A percentile compares a stretch with the other conserved stretches of the same genome.
phyloP scores from a whole-genome alignment of 495 filamentous ascomycete genomes.

The Paragyromitra xinjiangensis region DNA sequence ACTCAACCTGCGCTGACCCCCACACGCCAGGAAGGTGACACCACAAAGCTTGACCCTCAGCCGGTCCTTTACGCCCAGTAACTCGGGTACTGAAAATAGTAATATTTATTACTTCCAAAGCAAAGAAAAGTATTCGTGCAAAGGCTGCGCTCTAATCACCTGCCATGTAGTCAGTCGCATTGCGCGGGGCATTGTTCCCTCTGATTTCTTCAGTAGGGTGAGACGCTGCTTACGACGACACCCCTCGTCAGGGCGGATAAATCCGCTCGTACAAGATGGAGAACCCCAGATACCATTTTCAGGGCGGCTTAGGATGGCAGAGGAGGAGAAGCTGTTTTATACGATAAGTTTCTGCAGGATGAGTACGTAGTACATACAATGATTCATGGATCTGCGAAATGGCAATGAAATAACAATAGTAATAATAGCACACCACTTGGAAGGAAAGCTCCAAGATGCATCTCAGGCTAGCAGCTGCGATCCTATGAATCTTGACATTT shows the following conservation, averaged over 20 bases:
- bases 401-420: neutral
- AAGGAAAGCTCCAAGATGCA: neutral
- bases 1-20: neutral
- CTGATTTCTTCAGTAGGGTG: neutral
- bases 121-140: neutral
- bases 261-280: neutral
- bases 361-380: neutral
- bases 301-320: neutral
- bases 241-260: neutral
- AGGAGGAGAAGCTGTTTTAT: neutral
- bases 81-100: conserved; percentile 9
- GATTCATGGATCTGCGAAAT: neutral
- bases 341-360: neutral
- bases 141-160: neutral
- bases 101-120: neutral
- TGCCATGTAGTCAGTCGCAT: neutral
- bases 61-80: neutral
- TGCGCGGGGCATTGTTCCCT: neutral
- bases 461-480: neutral
- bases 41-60: conserved; percentile 4
- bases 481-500: neutral
- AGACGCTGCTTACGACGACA: conserved; percentile 2
- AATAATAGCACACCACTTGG: conserved; percentile 2
- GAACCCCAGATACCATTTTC: neutral
- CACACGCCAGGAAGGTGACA: conserved; percentile 2